Evolutionary conservation across 106 monocot genomes (phyloP).

Genomic region (Gastrodia elata): DNA sequence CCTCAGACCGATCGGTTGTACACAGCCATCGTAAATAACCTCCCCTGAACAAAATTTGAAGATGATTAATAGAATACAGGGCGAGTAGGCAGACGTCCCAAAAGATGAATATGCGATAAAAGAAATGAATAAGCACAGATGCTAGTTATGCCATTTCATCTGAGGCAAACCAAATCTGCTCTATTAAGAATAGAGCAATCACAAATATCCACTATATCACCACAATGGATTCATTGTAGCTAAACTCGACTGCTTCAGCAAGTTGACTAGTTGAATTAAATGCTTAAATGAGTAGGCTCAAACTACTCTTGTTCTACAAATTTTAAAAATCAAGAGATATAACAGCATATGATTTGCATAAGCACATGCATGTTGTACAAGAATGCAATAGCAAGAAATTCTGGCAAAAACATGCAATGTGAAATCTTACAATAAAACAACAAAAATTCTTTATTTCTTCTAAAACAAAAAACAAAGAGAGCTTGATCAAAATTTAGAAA

Average conservation of each 20-base stretch:
- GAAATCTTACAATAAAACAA: not conserved
- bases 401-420: not conserved
- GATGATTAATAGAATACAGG: not conserved
- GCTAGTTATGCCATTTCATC: not conserved
- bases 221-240: too few species aligned
- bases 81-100: not conserved
- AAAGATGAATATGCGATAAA: not conserved
- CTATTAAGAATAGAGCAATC: not conserved
- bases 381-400: not conserved
- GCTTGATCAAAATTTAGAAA: conserved; percentile 3
- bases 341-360: not conserved
- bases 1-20: conserved; percentile 17
- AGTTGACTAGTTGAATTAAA: not conserved
- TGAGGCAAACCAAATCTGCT: not conserved
- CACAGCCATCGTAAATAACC: conserved; percentile 5
- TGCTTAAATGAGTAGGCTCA: not conserved
- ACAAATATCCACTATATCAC: too few species aligned
- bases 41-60: not conserved
- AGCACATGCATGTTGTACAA: not conserved
- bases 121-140: not conserved
- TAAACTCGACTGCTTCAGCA: not conserved
- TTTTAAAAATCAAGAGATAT: not conserved
- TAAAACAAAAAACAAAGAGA: not conserved
- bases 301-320: not conserved
- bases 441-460: not conserved